Evolutionary conservation across 1,284 basidiomycete genomes (phyloP).

Genomic region (Rhodofomes roseus): DNA sequence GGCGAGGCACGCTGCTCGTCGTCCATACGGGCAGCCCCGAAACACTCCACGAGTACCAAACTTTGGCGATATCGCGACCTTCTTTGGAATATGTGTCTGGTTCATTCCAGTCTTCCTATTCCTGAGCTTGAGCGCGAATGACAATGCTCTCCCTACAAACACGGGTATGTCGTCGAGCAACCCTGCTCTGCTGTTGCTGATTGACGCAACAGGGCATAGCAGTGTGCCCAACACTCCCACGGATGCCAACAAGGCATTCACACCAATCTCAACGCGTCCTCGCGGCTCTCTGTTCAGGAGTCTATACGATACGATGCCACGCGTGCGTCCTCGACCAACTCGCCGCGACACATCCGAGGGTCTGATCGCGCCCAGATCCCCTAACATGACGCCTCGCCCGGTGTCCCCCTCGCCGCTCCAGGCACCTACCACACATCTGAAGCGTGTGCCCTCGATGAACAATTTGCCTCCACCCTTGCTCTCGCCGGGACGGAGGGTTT

Average conservation of each 20-base stretch:
- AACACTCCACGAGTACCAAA: constrained; percentile 41
- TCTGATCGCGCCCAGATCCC: constrained; percentile 30
- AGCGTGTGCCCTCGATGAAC: constrained; percentile 20
- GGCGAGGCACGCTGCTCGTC: constrained; percentile 44
- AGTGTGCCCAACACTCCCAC: constrained; percentile 23
- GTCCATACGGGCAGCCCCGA: constrained; percentile 30
- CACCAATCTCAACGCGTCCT: constrained; percentile 10
- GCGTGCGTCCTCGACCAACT: constrained; percentile 22
- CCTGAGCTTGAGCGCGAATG: constrained; percentile 90
- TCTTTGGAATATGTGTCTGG: constrained; percentile 93
- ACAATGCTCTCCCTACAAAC: constrained; percentile 79
- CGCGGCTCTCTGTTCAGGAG: constrained; percentile 32
- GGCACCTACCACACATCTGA: constrained; percentile 9
- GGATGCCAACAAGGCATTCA: constrained; percentile 10
- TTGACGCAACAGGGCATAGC: constrained; percentile 1
- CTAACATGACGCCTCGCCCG: constrained; percentile 11
- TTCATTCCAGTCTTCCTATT: constrained; percentile 88
- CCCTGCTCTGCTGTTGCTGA: neutral
- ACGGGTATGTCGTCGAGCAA: constrained; percentile 18
- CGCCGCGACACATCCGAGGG: constrained; percentile 29
- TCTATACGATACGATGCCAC: constrained; percentile 28
- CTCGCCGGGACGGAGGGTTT: constrained; percentile 18
- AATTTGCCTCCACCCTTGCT: constrained; percentile 21
- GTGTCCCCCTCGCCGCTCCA: constrained; percentile 16
- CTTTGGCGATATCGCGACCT: constrained; percentile 83